Evolutionary conservation across 2,329 filamentous ascomycete genomes (phyloP).

Genomic region (Phyllosticta citrichinensis): DNA sequence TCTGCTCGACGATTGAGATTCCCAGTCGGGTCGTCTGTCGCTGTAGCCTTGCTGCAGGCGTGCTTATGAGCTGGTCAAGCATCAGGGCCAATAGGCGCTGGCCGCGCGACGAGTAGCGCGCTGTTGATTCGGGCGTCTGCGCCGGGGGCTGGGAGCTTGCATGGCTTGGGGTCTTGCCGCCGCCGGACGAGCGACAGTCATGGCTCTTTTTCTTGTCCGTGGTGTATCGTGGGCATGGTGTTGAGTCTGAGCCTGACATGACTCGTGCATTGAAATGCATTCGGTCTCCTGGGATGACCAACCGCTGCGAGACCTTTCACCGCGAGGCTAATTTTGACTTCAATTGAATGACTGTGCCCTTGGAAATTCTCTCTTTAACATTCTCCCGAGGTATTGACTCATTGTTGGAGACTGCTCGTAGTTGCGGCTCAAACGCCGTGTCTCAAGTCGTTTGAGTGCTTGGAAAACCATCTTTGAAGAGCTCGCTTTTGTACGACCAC

Average conservation of each 20-base stretch:
- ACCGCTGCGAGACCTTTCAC: not conserved
- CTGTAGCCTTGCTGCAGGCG: not conserved
- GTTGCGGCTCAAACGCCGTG: not conserved
- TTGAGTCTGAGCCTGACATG: not conserved
- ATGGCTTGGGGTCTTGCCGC: not conserved
- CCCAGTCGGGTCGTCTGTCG: not conserved
- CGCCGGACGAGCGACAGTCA: not conserved
- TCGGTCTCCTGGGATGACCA: not conserved
- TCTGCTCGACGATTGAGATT: not conserved
- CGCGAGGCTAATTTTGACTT: not conserved
- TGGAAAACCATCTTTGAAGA: not conserved
- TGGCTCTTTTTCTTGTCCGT: not conserved
- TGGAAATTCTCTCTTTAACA: not conserved
- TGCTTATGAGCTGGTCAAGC: not conserved
- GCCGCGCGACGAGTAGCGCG: not conserved
- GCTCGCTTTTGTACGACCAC: not conserved
- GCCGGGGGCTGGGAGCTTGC: not conserved
- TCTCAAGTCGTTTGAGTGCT: not conserved
- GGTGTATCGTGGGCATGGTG: not conserved
- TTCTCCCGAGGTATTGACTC: not conserved
- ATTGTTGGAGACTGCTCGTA: not conserved
- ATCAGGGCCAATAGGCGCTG: not conserved
- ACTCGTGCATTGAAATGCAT: not conserved
- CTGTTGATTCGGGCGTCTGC: not conserved
- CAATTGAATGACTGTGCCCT: not conserved